Evolutionary conservation across 2,329 filamentous ascomycete species (phyloP).

Genomic region (Elsinoe australis): DNA sequence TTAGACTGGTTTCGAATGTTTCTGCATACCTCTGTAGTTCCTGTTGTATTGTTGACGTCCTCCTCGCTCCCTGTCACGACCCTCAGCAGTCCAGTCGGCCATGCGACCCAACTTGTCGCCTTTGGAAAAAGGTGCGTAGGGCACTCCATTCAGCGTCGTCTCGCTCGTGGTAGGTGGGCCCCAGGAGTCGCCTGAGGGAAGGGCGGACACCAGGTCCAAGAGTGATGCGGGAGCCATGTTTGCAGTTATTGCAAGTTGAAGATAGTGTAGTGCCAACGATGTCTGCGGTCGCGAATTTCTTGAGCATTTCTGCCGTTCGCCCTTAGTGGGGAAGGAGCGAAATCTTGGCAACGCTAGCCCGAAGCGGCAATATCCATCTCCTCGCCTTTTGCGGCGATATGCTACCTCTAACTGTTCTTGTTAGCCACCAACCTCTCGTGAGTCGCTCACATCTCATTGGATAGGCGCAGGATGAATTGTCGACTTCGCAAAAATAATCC

Average conservation of each 20-base stretch:
- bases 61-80: constrained; percentile 70
- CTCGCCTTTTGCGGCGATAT: too few species aligned
- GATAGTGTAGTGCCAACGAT: neutral
- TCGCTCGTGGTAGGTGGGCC: constrained; percentile 75
- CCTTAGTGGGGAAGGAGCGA: neutral
- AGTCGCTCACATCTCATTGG: too few species aligned
- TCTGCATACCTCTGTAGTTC: constrained; percentile 85
- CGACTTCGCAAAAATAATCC: too few species aligned
- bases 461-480: too few species aligned
- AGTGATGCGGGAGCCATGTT: constrained; percentile 41
- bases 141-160: constrained; percentile 87
- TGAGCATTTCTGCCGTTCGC: constrained; percentile 2
- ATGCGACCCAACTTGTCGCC: constrained; percentile 97
- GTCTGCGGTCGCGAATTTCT: neutral
- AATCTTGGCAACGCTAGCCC: constrained; percentile 6
- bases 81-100: constrained; percentile 94
- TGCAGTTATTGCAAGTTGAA: constrained; percentile 5
- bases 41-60: constrained; percentile 85
- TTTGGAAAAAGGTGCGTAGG: constrained; percentile 97
- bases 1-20: too few species aligned
- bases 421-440: too few species aligned
- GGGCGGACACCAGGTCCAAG: constrained; percentile 41
- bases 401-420: too few species aligned
- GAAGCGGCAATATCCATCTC: neutral
- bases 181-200: constrained; percentile 52